These are phyloP conservation scores for Pichia deserticola DNA, from an alignment of 805 yeast genomes.

Conservation along the genomic window DNA sequence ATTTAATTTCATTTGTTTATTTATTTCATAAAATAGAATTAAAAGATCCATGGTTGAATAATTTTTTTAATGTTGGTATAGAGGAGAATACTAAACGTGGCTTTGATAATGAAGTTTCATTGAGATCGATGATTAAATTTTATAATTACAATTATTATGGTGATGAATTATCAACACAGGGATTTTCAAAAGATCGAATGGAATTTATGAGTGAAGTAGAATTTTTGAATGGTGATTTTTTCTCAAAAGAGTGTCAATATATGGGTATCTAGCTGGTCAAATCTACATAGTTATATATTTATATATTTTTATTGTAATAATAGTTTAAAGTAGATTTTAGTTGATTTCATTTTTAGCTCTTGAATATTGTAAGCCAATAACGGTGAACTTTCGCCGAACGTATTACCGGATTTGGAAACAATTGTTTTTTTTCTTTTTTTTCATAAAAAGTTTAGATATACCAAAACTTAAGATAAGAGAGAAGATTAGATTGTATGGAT, in stretches of 20 bases:
- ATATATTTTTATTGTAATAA: too few relatives aligned
- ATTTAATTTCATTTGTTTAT: constrained; percentile 79
- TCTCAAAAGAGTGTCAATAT: constrained; percentile 19
- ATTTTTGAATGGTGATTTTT: constrained; percentile 29
- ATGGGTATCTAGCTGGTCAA: background rate
- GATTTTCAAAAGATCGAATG: constrained; percentile 35
- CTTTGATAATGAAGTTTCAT: constrained; percentile 77
- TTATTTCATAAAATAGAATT: constrained; percentile 64
- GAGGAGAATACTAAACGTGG: constrained; percentile 70
- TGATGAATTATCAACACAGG: constrained; percentile 44
- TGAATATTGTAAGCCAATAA: too few relatives aligned
- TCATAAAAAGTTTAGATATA: too few relatives aligned
- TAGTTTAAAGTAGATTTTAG: too few relatives aligned
- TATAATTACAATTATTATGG: constrained; percentile 60
- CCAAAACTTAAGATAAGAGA: too few relatives aligned
- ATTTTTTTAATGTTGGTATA: constrained; percentile 66
- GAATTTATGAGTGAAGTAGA: constrained; percentile 16
- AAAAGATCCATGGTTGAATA: constrained; percentile 86
- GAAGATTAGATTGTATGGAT: too few relatives aligned
- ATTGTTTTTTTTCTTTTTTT: too few relatives aligned
- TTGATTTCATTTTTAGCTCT: too few relatives aligned
- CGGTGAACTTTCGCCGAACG: too few relatives aligned
- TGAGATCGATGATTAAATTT: constrained; percentile 70
- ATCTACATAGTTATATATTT: background rate
- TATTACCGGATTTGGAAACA: too few relatives aligned